A percentile compares a stretch with the other conserved stretches of the same genome.
Conservation (phyloP, 768 basidiomycete genomes). For the Lepiota venenata region DNA sequence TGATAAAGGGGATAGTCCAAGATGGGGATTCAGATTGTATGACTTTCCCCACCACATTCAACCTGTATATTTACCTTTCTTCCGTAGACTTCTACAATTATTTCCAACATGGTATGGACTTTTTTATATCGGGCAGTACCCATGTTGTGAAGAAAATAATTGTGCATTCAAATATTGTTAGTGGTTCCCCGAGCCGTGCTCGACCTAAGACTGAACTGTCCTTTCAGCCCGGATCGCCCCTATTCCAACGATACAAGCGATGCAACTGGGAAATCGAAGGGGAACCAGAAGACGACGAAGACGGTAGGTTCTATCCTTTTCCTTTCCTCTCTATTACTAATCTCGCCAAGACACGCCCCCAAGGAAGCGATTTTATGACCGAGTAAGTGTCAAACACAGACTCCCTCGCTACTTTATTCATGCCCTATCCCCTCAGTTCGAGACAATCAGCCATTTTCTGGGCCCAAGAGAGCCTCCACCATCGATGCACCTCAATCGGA, state of each 20-base stretch:
- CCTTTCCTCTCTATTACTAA: conserved; percentile 3
- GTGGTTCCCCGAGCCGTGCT: conserved; percentile 17
- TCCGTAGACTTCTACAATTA: conserved; percentile 86
- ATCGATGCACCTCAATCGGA: conserved; percentile 78
- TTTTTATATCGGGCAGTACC: conserved; percentile 68
- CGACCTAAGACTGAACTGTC: background rate
- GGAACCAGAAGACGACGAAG: conserved; percentile 77
- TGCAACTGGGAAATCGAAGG: conserved; percentile 90
- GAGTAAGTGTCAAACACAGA: conserved; percentile 35
- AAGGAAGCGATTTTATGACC: conserved; percentile 66
- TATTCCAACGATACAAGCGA: conserved; percentile 89
- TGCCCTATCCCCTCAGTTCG: conserved; percentile 44
- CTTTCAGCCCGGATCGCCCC: conserved; percentile 75
- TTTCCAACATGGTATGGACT: conserved; percentile 88
- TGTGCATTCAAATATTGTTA: conserved; percentile 83
- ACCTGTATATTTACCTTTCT: conserved; percentile 1
- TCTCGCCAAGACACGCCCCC: conserved; percentile 66
- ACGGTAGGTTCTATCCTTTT: conserved; percentile 41
- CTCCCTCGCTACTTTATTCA: background rate
- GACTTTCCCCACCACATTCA: conserved; percentile 20
- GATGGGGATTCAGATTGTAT: conserved; percentile 52
- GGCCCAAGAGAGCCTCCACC: conserved; percentile 71
- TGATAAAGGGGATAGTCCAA: conserved; percentile 24
- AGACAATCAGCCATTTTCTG: conserved; percentile 75
- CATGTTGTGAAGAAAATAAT: conserved; percentile 84